These are phyloP conservation scores for Gyrodon lividus DNA, from an alignment of 768 basidiomycete genomes.

Conservation along the genomic window DNA sequence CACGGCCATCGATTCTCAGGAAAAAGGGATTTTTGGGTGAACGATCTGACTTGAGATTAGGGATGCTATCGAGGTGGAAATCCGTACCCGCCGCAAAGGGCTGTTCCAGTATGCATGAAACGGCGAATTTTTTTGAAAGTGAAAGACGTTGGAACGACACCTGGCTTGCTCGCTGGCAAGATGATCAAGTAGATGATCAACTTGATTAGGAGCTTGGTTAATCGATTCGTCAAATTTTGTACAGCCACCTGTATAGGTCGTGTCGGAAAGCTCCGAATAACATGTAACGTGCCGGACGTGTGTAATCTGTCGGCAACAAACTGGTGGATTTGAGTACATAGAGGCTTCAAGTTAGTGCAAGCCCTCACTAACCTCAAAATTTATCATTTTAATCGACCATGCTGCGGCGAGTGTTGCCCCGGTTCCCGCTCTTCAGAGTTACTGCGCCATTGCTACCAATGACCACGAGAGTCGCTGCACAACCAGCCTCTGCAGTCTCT, in stretches of 20 bases:
- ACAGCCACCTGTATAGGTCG: slow-evolving; percentile 28
- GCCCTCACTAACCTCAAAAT: not conserved
- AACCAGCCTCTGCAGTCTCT: slow-evolving; percentile 27
- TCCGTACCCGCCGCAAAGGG: slow-evolving; percentile 35
- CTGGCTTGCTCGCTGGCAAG: slow-evolving; percentile 14
- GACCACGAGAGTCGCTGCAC: slow-evolving; percentile 36
- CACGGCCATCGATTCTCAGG: slow-evolving; percentile 22
- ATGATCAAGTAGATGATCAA: slow-evolving; percentile 14
- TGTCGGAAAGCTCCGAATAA: slow-evolving; percentile 15
- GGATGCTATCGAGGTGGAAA: slow-evolving; percentile 50
- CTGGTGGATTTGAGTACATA: no score
- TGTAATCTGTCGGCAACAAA: no score
- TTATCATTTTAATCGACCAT: slow-evolving; percentile 27
- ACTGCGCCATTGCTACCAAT: slow-evolving; percentile 51
- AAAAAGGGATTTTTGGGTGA: not conserved
- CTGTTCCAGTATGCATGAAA: slow-evolving; percentile 46
- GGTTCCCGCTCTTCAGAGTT: slow-evolving; percentile 46
- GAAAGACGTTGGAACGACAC: not conserved
- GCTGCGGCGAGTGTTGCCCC: slow-evolving; percentile 41
- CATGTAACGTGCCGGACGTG: no score
- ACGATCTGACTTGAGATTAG: slow-evolving; percentile 19
- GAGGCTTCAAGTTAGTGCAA: no score
- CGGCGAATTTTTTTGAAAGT: slow-evolving; percentile 18
- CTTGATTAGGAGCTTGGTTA: not conserved
- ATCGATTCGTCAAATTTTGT: slow-evolving; percentile 12